phyloP scores from a whole-genome alignment of 2,329 filamentous ascomycete genomes.

The Pseudogymnoascus sp. region DNA sequence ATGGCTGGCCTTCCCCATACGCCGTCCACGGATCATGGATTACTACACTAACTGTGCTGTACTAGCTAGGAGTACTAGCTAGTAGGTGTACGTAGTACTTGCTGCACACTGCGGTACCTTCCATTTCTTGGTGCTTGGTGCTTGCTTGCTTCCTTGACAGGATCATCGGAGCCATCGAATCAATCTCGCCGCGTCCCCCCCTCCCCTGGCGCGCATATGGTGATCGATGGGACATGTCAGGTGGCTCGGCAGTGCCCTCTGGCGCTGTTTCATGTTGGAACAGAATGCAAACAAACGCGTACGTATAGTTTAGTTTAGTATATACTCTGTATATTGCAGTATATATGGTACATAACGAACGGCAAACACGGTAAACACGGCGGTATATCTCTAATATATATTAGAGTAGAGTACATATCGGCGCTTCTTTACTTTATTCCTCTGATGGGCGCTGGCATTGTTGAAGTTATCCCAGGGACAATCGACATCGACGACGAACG shows the following conservation, averaged over 20 bases:
- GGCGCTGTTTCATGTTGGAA: neutral
- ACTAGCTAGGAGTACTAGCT: too few relatives aligned
- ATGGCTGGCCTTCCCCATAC: neutral
- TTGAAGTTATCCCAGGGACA: neutral
- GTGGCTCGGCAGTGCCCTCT: neutral
- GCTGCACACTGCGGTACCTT: neutral
- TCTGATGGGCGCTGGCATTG: conserved; percentile 1
- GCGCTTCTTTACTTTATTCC: neutral
- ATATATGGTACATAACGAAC: neutral
- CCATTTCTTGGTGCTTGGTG: neutral
- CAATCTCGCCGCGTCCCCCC: neutral
- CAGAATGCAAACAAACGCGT: neutral
- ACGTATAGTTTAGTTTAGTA: too few relatives aligned
- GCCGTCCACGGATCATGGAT: neutral
- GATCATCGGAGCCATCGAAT: neutral
- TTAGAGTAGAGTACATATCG: neutral
- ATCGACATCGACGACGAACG: neutral
- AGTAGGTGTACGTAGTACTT: too few relatives aligned
- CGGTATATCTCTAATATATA: neutral
- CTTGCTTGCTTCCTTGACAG: neutral
- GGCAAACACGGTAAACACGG: too few relatives aligned
- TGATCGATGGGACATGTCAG: conserved; percentile 4
- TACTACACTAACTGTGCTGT: neutral
- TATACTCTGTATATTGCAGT: neutral
- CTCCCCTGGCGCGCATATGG: neutral